Conservation (phyloP, 768 basidiomycete species). For the Gelatoporia subvermispora region DNA sequence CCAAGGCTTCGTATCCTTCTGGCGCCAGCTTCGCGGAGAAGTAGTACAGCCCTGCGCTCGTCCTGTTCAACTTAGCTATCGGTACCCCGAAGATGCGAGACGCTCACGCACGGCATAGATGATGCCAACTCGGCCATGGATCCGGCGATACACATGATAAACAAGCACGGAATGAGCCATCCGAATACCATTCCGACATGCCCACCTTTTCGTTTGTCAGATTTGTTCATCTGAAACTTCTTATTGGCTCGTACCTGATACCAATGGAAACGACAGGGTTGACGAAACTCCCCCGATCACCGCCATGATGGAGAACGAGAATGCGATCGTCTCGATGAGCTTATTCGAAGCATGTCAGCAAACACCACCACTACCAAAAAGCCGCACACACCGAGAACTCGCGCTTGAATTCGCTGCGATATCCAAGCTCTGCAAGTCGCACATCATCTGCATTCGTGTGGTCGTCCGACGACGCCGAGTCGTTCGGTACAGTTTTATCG, state of each 20-base stretch:
- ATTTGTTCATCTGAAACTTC: not conserved
- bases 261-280: slow-evolving; percentile 56
- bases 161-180: slow-evolving; percentile 66
- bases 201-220: slow-evolving; percentile 42
- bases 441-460: slow-evolving; percentile 42
- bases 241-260: slow-evolving; percentile 37
- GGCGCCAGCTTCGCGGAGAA: slow-evolving; percentile 74
- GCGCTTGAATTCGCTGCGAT: slow-evolving; percentile 66
- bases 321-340: slow-evolving; percentile 58
- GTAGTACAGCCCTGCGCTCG: slow-evolving; percentile 77
- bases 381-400: slow-evolving; percentile 55
- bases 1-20: slow-evolving; percentile 50
- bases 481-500: not conserved
- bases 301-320: slow-evolving; percentile 69
- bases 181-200: slow-evolving; percentile 75
- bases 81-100: slow-evolving; percentile 21
- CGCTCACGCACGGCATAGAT: slow-evolving; percentile 55
- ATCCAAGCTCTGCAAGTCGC: slow-evolving; percentile 61
- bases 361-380: not conserved
- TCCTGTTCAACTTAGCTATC: slow-evolving; percentile 35
- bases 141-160: slow-evolving; percentile 60
- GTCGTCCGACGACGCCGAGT: slow-evolving; percentile 1
- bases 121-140: slow-evolving; percentile 70
- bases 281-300: slow-evolving; percentile 64
- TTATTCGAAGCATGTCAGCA: slow-evolving; percentile 14